These are phyloP conservation scores for Paradendryphiella salina DNA, from an alignment of 2,329 filamentous ascomycete genomes.

Conservation along the genomic window DNA sequence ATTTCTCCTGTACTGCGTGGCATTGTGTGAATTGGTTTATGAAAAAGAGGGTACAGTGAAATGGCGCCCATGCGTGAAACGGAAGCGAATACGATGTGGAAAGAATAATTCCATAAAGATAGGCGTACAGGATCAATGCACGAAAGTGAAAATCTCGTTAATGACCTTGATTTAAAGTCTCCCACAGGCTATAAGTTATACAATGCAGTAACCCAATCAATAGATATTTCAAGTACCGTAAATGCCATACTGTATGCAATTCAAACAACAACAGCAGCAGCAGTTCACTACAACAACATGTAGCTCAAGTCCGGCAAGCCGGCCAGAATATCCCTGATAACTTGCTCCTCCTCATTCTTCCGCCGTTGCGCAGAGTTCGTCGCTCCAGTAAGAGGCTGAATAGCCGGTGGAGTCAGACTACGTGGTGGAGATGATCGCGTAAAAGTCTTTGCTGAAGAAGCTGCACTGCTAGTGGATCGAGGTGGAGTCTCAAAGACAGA, in stretches of 20 bases:
- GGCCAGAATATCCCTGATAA: conserved; percentile 30
- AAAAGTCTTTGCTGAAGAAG: conserved; percentile 20
- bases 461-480: conserved; percentile 6
- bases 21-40: too few relatives aligned
- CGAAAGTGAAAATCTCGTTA: too few relatives aligned
- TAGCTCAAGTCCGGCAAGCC: conserved; percentile 41
- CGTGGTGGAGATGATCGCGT: conserved; percentile 29
- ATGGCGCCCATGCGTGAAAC: too few relatives aligned
- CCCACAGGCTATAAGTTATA: too few relatives aligned
- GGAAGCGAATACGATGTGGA: too few relatives aligned
- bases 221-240: not conserved
- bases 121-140: too few relatives aligned
- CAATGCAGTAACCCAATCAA: not conserved
- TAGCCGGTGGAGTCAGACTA: conserved; percentile 17
- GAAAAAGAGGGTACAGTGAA: too few relatives aligned
- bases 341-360: conserved; percentile 37
- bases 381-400: conserved; percentile 31
- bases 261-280: not conserved
- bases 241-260: conserved; percentile 5
- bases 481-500: conserved; percentile 33
- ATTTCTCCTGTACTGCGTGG: too few relatives aligned
- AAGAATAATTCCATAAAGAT: too few relatives aligned
- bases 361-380: conserved; percentile 30
- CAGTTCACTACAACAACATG: conserved; percentile 28
- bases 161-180: too few relatives aligned